Conservation (phyloP, 768 basidiomycete species). For the Fomitopsis serialis region DNA sequence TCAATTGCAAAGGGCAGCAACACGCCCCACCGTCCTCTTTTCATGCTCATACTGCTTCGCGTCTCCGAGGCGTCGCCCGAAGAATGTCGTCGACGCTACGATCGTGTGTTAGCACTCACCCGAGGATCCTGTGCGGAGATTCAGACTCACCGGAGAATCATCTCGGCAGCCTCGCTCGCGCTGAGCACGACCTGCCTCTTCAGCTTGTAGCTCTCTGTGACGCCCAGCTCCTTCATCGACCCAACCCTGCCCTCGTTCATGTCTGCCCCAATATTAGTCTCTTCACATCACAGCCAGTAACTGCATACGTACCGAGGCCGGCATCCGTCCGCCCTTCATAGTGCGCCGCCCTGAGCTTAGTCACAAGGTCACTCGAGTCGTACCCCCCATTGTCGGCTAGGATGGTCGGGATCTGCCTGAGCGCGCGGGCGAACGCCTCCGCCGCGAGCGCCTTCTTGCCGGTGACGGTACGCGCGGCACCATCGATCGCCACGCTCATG, state of each 20-base stretch:
- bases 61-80: slow-evolving; percentile 75
- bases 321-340: slow-evolving; percentile 84
- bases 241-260: slow-evolving; percentile 84
- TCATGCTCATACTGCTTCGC: slow-evolving; percentile 64
- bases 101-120: neutral
- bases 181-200: slow-evolving; percentile 93
- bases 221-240: slow-evolving; percentile 82
- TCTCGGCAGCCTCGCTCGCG: slow-evolving; percentile 95
- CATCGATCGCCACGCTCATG: slow-evolving; percentile 94
- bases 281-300: neutral
- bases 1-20: neutral
- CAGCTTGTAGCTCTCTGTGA: slow-evolving; percentile 97
- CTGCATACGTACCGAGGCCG: slow-evolving; percentile 66
- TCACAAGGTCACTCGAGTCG: slow-evolving; percentile 94
- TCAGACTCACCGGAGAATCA: slow-evolving; percentile 81
- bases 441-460: slow-evolving; percentile 96
- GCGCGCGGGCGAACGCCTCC: slow-evolving; percentile 84
- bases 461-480: slow-evolving; percentile 73
- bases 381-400: slow-evolving; percentile 97
- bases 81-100: slow-evolving; percentile 88
- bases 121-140: slow-evolving; percentile 2
- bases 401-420: slow-evolving; percentile 94
- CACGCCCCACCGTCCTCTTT: neutral
- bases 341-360: slow-evolving; percentile 87
- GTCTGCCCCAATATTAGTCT: slow-evolving; percentile 40